A percentile compares a stretch with the other conserved stretches of the same genome.
These are phyloP conservation scores for Misopates orontium DNA, from an alignment of 257 asterid genomes.

Conservation along the genomic window DNA sequence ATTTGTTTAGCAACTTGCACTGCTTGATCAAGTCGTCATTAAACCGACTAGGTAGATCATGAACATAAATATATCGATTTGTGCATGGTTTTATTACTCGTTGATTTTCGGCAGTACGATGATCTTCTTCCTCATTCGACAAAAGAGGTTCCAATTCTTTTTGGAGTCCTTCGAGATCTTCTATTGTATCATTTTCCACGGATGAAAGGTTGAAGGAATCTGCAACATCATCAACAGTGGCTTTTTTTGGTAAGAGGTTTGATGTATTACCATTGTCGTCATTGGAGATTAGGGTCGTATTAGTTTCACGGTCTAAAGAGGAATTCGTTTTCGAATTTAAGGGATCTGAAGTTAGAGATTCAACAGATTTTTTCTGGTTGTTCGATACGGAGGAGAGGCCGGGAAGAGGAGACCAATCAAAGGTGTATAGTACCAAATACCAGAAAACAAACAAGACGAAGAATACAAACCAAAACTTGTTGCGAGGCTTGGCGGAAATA, in stretches of 20 bases:
- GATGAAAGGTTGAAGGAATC: background rate
- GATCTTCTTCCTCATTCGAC: conserved; percentile 7
- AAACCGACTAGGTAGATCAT: conserved; percentile 57
- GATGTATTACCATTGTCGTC: no score
- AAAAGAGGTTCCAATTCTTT: conserved; percentile 36
- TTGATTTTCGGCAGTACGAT: no score
- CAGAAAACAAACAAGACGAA: conserved; percentile 55
- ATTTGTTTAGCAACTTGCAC: conserved; percentile 55
- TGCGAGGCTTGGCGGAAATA: no score
- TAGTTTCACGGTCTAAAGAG: no score
- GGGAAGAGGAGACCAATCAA: conserved; percentile 47
- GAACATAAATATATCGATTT: conserved; percentile 62
- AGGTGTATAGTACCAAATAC: conserved; percentile 59
- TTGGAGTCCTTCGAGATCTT: conserved; percentile 34
- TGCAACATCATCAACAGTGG: no score
- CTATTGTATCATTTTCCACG: conserved; percentile 15
- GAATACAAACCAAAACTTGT: conserved; percentile 56
- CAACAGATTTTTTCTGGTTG: conserved; percentile 21
- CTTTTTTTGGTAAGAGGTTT: no score
- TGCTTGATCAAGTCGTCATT: conserved; percentile 50
- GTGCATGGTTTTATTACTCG: conserved; percentile 27
- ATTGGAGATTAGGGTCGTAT: no score
- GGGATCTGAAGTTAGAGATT: conserved; percentile 21
- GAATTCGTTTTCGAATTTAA: background rate
- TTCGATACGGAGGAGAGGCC: background rate